Base-by-base conservation (phyloP, 139 green algal genomes). In the Chlamydomonas sphaeroides region DNA sequence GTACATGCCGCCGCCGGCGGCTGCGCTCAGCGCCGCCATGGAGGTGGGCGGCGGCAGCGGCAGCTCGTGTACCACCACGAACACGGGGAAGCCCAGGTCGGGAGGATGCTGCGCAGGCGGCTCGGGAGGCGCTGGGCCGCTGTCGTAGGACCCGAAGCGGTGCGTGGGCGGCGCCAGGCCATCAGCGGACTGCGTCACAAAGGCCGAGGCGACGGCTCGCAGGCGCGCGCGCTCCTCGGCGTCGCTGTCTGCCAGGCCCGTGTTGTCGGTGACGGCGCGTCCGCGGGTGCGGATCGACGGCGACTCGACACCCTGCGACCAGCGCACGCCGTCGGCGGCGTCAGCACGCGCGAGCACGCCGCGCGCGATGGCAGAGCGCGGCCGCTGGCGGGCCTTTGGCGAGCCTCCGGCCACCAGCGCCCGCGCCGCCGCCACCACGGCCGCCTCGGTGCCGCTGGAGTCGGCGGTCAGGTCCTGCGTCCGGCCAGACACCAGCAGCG, bases 51-150 rank as follows among this genome's bases (percentile, higher is more conserved):
- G 36, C 71, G 53, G 71, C 59, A 65, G 8, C 42, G n/a, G 6
- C 41, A 81, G 74, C 74, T 71, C 41, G 41, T 81, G 74, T 18
- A 81, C 74, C 30, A 81, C 61, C 28, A 81, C 74, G 38, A 81
- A 81, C 17, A 81, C 61, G 5, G 41, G 41, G 42, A 81, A 81
- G 32, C n/a, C 61, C 3, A 81, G 53, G 32, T 51, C 42, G 1
- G 74, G 74, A 7, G 74, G 74, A 2, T 71, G 41, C 5, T 33
- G 25, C 32, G 48, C 48, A 25, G 36, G 36, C 36, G 30, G 39
- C 14, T 39, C 66, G 25, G 56, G 39, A 7, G 51, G 32, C 4
- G 61, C 70, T n/a, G n/a, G n/a, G 5, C 39, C 70, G 42, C 57
- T 39, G 42, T 14, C 42, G 45, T 45, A 59, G n/a, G 45, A 28